A percentile compares a stretch with the other conserved stretches of the same genome.
These are phyloP conservation scores for Clonostachys chloroleuca DNA, from an alignment of 2,329 filamentous ascomycete genomes.

Conservation along the genomic window DNA sequence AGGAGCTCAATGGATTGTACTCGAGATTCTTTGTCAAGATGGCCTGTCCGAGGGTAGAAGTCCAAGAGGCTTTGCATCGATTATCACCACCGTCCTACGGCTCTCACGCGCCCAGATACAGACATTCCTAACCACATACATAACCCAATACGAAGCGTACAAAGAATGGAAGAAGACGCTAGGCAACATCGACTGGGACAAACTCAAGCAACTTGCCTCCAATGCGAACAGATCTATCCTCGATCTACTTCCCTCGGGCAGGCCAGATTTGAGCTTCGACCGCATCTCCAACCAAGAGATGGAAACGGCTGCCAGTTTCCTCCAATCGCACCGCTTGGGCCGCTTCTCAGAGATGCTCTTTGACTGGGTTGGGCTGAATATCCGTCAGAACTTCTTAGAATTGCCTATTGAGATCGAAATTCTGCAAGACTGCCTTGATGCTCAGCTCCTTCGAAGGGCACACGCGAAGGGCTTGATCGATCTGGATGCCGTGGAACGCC, in stretches of 20 bases:
- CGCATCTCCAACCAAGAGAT: slow-evolving; percentile 7
- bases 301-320: slow-evolving; percentile 8
- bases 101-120: slow-evolving; percentile 11
- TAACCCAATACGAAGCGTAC: slow-evolving; percentile 10
- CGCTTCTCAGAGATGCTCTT: slow-evolving; percentile 5
- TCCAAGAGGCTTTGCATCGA: slow-evolving; percentile 10
- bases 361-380: slow-evolving; percentile 5
- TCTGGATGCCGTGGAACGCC: not conserved
- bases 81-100: slow-evolving; percentile 7
- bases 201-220: slow-evolving; percentile 4
- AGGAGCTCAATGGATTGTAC: slow-evolving; percentile 16
- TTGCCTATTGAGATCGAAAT: slow-evolving; percentile 15
- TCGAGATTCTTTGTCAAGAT: slow-evolving; percentile 10
- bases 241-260: slow-evolving; percentile 7
- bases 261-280: slow-evolving; percentile 16
- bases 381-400: slow-evolving; percentile 11
- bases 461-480: not conserved
- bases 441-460: not conserved
- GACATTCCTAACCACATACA: slow-evolving; percentile 13
- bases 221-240: slow-evolving; percentile 4
- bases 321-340: slow-evolving; percentile 3
- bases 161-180: slow-evolving; percentile 8
- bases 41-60: not conserved
- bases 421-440: slow-evolving; percentile 12
- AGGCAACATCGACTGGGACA: slow-evolving; percentile 4